Evolutionary conservation across 2,329 filamentous ascomycete genomes (phyloP).

Genomic region (Xylaria sp.): DNA sequence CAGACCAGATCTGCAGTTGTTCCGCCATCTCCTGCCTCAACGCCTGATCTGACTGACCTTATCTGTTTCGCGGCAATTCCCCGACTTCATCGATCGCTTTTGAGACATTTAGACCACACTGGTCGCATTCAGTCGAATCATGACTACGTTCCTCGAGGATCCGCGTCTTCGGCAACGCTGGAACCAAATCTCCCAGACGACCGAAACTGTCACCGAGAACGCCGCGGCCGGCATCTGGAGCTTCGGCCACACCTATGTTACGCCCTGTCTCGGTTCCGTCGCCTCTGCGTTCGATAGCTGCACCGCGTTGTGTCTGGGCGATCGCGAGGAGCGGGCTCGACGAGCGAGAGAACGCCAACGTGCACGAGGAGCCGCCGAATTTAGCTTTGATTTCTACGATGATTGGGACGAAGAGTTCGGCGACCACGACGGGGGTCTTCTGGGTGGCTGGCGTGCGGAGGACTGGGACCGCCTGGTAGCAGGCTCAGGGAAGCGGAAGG

Average conservation of each 20-base stretch:
- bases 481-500: conserved; percentile 64
- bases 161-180: conserved; percentile 92
- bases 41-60: background rate
- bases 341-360: conserved; percentile 73
- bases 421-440: conserved; percentile 61
- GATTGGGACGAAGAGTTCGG: conserved; percentile 82
- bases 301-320: conserved; percentile 75
- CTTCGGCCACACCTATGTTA: conserved; percentile 86
- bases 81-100: conserved; percentile 23
- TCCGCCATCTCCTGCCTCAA: background rate
- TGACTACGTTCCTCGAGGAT: conserved; percentile 74
- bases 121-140: conserved; percentile 45
- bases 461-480: conserved; percentile 87
- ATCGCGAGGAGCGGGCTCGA: conserved; percentile 78
- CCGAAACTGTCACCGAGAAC: conserved; percentile 89
- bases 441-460: conserved; percentile 81
- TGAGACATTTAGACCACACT: conserved; percentile 10
- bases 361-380: conserved; percentile 74
- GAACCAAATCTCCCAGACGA: conserved; percentile 90
- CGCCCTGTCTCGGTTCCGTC: conserved; percentile 79
- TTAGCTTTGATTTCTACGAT: conserved; percentile 96
- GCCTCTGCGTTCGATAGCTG: conserved; percentile 77
- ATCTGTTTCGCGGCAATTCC: conserved; percentile 20
- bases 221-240: conserved; percentile 92
- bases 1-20: conserved; percentile 24